Evolutionary conservation across 1,139 yeast species (phyloP), one percentile per base, ranked within the genome.

Genomic region (Yamadazyma taylorii): DNA sequence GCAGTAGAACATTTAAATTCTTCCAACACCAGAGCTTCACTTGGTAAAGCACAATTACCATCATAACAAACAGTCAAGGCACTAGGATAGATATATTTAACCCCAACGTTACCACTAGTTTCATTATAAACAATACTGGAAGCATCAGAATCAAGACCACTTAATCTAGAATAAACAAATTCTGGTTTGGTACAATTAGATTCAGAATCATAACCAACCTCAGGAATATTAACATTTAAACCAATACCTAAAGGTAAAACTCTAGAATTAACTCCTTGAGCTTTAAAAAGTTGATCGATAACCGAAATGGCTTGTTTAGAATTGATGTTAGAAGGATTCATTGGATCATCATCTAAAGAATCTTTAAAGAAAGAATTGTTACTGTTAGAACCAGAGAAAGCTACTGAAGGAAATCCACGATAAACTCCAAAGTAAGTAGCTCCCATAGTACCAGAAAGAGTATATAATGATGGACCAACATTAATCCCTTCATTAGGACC

Each of bases 401-500:
- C 75, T 46, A 69, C 54, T 27, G 69, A 70, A 30, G 76, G 75
- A 36, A 58, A 32, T 27, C 68, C 66, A 50, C 75, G 60, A 59
- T 68, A 67, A 30, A 69, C 65, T 26, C 74, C 56, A 42, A 59
- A 58, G 58, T 69, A 68, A 36, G 73, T 53, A 37, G 75, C 76
- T 49, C 72, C 75, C 47, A 69, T 61, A 32, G 77, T 71, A 45
- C 76, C 77, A 12, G 73, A 66, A 35, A 64, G 45, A 30, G 75
- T 64, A 55, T 50, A 68, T 45, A 56, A 53, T 31, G 69, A 73
- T 30, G 71, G 69, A 31, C 69, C 61, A 47, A 58, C 42, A 58
- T 71, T 71, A 37, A 60, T 51, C 45, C 76, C 77, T 55, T 71
- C 75, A 51, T 71, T 71, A 31, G 75, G 75, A 43, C 75, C 77